Conservation (phyloP, 345 rosid genomes). For the Chamaenerion angustifolium region DNA sequence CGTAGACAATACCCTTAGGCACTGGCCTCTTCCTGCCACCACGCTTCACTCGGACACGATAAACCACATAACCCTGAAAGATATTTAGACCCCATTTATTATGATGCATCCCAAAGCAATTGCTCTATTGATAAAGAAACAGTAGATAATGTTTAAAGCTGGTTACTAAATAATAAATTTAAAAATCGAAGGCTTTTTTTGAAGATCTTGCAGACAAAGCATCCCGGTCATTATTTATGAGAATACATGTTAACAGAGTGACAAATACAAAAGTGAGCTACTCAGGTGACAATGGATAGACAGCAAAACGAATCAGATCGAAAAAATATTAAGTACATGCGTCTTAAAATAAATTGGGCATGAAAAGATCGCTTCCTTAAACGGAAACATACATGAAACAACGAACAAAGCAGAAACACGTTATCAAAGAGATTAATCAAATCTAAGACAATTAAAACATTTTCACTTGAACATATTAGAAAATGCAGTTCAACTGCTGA, state of each 20-base stretch:
- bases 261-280: not conserved
- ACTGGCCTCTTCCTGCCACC: slow-evolving; percentile 99
- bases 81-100: not conserved
- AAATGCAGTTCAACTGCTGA: no score
- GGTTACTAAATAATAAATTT: no score
- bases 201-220: no score
- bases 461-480: not conserved
- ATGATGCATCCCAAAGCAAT: no score
- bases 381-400: slow-evolving; percentile 12
- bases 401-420: slow-evolving; percentile 28
- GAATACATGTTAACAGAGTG: not conserved
- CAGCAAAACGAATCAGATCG: slow-evolving; percentile 8
- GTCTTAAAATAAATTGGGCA: no score
- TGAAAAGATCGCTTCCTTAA: not conserved
- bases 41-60: slow-evolving; percentile 32
- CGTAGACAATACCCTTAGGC: slow-evolving; percentile 52
- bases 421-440: not conserved
- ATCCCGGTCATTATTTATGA: not conserved
- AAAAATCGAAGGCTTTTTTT: no score
- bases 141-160: no score
- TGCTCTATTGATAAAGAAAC: not conserved
- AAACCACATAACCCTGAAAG: slow-evolving; percentile 68
- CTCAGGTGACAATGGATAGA: not conserved
- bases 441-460: not conserved
- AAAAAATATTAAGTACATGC: slow-evolving; percentile 6